Evolutionary conservation across 768 basidiomycete genomes (phyloP), one percentile per base, ranked within the genome.

Genomic region (Rhizopogon vesiculosus): DNA sequence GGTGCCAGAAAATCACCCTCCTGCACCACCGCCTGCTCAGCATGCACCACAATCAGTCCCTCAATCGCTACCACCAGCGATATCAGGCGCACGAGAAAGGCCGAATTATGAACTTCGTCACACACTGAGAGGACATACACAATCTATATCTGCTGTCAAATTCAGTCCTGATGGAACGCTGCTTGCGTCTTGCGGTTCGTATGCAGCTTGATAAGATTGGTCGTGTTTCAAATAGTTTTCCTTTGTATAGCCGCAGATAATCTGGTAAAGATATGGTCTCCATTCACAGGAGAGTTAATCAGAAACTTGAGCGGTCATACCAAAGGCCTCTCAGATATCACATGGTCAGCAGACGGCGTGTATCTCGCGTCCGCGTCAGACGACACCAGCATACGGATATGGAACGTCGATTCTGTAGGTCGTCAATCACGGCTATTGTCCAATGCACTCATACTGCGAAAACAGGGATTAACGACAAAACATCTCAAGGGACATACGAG

Each of bases 311-410:
- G 72, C 45, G 89, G 90, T 2, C 90, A 93, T 64, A 82, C 86
- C 3, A 79, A 84, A 68, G 96, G 96, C 1, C 78, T 97, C 39
- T 94, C 92, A 29, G 92, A 96, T 67, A 78, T 98, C 51, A 78
- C 92, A 1, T 95, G 94, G 89, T 91, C 93, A 7, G 78, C 86
- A 9, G 89, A 97, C 67, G 88, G 88, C 61, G 73, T 78, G 19
- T 85, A 85, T 70, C 77, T 98, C 28, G 93, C 95, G 0, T 93
- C 92, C 29, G 94, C 91, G 0, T 95, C 92, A 3, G 96, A 98
- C 69, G 96, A 98, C 66, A 85, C 84, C 3, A 93, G 89, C 2
- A 82, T 95, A 61, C 81, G 90, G 33, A 87, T 95, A 74, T 95
- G 93, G 93, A 83, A 88, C 62, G 85, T 93, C 51, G 87, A 91